Base-by-base conservation (phyloP, 2,329 filamentous ascomycete species). In the Helotiales sp. region DNA sequence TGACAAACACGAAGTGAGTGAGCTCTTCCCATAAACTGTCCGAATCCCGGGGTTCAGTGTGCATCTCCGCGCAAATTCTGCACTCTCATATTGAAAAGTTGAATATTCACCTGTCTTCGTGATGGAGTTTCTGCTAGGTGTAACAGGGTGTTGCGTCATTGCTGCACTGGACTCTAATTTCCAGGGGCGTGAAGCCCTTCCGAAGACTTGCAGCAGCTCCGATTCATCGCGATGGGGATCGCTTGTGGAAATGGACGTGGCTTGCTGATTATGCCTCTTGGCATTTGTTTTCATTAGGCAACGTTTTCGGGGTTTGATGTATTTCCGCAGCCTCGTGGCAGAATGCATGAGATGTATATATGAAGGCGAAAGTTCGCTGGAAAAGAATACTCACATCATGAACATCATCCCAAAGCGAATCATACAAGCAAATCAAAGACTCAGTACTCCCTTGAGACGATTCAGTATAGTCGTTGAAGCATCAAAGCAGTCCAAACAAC, bases 341-440 rank as follows among this genome's bases (percentile, higher is more conserved):
- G 15, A 17, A 37, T 24, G 30, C n/a, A 37, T 24, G 30, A 37
- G 10, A 6, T 13, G 52, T 57, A 37, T 57, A 57, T 57, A 57
- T 37, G 52, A 57, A 37, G 28, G 52, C 30, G 52, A 57, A 34
- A 57, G 20, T 57, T 57, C 52, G 30, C 52, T 15, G 37, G n/a
- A 15, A 55, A 37, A 22, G n/a, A 34, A 2, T 34, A 13, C 50
- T 24, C 20, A 15, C 52, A 57, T 24, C 20, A 57, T 57, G 20
- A 37, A 57, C 30, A 57, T 34, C 1, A 17, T 22, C 30, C 3
- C 52, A 5, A 57, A 24, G 24, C 13, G 30, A 57, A 24, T 37
- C 28, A 37, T 22, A 37, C 30, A 34, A 11, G 17, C 30, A 22
- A 57, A 11, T 8, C 37, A 13, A 20, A 5, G 11, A 7, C 22